Percentiles rank a stretch among this genome's conserved stretches.
Evolutionary conservation across 495 filamentous ascomycete genomes (phyloP).

Genomic region (Hypoxylon rickii): DNA sequence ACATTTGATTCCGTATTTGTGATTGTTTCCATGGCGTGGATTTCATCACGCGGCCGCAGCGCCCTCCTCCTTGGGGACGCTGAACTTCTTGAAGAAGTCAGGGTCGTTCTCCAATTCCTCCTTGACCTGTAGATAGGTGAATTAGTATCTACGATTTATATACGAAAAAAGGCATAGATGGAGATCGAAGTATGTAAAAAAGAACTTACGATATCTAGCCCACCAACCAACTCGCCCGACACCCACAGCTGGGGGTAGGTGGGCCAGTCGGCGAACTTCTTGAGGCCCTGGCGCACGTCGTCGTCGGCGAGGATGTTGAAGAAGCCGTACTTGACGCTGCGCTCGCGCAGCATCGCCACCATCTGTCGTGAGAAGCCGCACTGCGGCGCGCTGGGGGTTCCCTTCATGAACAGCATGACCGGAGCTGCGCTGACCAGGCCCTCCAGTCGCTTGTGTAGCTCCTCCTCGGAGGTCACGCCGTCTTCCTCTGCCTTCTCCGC

Average conservation of each 20-base stretch:
- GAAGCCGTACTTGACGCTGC: slow-evolving; percentile 92
- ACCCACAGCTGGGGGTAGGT: slow-evolving; percentile 94
- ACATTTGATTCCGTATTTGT: not conserved
- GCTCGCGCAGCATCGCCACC: slow-evolving; percentile 82
- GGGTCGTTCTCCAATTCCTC: slow-evolving; percentile 67
- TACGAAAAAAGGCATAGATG: too few relatives aligned
- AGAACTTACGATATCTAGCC: slow-evolving; percentile 90
- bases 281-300: slow-evolving; percentile 93
- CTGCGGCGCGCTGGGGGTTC: slow-evolving; percentile 87
- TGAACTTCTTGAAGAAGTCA: slow-evolving; percentile 75
- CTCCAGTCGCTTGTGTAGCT: slow-evolving; percentile 72
- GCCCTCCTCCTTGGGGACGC: slow-evolving; percentile 51
- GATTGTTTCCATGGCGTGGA: not conserved
- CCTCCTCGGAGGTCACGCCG: slow-evolving; percentile 59
- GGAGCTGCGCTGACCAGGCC: slow-evolving; percentile 91
- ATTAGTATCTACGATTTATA: too few relatives aligned
- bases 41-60: slow-evolving; percentile 38
- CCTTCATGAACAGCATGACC: slow-evolving; percentile 97
- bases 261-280: slow-evolving; percentile 94
- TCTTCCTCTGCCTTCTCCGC: slow-evolving; percentile 14
- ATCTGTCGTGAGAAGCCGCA: slow-evolving; percentile 94
- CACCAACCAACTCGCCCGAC: slow-evolving; percentile 81
- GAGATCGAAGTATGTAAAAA: not conserved
- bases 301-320: slow-evolving; percentile 99
- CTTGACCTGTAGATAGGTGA: slow-evolving; percentile 51